Conservation (phyloP, 2,329 filamentous ascomycete genomes). For the Monilinia aucupariae region DNA sequence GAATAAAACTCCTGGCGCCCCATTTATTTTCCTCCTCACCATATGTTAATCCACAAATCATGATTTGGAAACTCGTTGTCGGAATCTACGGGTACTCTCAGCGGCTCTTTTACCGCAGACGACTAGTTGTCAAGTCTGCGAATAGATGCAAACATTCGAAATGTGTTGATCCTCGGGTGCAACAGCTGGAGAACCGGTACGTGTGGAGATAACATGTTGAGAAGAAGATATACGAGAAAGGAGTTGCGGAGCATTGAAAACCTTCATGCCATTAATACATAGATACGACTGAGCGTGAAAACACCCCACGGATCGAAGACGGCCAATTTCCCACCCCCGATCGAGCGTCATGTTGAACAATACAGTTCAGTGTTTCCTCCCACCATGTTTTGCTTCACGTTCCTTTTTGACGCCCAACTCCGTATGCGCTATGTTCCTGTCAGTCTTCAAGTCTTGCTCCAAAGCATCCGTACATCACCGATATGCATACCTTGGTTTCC, state of each 20-base stretch:
- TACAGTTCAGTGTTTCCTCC: not conserved
- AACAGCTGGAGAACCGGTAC: not conserved
- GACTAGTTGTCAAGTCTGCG: not conserved
- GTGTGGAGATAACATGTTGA: not conserved
- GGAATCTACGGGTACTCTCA: not conserved
- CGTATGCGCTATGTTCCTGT: not conserved
- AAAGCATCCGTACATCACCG: too few relatives aligned
- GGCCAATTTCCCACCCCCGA: fast-evolving
- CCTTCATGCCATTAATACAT: not conserved
- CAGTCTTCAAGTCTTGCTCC: not conserved
- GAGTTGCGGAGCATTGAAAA: not conserved
- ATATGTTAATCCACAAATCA: conserved; percentile 64
- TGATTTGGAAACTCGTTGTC: conserved; percentile 25
- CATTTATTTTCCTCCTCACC: conserved; percentile 48
- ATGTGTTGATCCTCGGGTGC: not conserved
- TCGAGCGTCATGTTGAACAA: fast-evolving
- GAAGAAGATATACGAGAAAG: not conserved
- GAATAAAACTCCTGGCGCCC: conserved; percentile 44
- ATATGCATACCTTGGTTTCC: not conserved
- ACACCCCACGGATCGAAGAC: too few relatives aligned
- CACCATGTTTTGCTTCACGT: not conserved
- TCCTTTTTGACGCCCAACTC: not conserved
- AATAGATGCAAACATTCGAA: not conserved
- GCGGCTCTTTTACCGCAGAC: not conserved
- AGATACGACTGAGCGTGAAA: not conserved